Conservation (phyloP, 495 filamentous ascomycete species). For the Hypoxylon lenormandii region DNA sequence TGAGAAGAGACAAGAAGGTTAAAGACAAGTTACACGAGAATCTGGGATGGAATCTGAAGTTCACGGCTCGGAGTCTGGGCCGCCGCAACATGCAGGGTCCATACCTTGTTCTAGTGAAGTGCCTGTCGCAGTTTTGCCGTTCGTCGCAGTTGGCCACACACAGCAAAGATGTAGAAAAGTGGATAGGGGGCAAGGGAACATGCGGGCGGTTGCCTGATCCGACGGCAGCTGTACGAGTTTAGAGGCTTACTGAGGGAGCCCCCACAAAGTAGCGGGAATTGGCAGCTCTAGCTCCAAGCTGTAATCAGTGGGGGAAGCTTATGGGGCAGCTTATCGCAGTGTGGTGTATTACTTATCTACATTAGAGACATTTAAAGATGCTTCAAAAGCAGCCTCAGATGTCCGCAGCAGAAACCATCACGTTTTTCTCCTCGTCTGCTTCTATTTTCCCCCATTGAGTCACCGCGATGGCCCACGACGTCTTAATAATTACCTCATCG, state of each 20-base stretch:
- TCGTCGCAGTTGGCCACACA: not conserved
- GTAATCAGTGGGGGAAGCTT: constrained; percentile 14
- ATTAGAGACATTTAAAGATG: constrained; percentile 9
- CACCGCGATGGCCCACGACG: constrained; percentile 47
- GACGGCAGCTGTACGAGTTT: not conserved
- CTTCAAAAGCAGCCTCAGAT: constrained; percentile 53
- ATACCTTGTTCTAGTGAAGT: no score
- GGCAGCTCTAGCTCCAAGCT: constrained; percentile 15
- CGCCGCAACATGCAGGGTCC: constrained; percentile 31
- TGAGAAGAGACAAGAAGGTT: constrained; percentile 6
- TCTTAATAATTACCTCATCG: constrained; percentile 43
- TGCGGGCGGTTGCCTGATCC: constrained; percentile 23
- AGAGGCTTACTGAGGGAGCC: not conserved
- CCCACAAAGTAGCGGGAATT: constrained; percentile 12
- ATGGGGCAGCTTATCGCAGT: constrained; percentile 8
- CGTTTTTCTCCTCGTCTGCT: constrained; percentile 43
- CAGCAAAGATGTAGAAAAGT: not conserved
- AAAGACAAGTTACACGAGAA: constrained; percentile 5
- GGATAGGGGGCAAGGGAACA: constrained; percentile 10
- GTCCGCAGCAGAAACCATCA: constrained; percentile 64
- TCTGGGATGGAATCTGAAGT: constrained; percentile 6
- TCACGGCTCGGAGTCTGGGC: constrained; percentile 11
- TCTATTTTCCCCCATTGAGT: constrained; percentile 34
- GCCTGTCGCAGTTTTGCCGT: constrained; percentile 5
- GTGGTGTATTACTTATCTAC: not conserved